Conservation (phyloP, 768 basidiomycete species). For the Ramaria rubella region DNA sequence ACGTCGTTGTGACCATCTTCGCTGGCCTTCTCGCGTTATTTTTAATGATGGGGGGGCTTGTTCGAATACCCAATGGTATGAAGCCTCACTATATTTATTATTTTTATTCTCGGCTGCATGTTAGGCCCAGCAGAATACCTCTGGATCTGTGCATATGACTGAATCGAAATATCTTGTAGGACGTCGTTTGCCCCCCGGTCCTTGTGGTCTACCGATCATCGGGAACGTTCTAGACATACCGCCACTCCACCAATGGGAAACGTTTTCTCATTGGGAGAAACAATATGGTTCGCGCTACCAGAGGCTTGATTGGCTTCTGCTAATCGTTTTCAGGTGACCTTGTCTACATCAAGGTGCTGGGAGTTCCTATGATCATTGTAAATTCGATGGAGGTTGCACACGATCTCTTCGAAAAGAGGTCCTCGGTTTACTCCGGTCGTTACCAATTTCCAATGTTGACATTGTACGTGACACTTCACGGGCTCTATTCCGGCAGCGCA, state of each 20-base stretch:
- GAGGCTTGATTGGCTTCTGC: neutral
- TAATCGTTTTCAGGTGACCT: neutral
- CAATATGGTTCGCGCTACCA: neutral
- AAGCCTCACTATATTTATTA: too few relatives aligned
- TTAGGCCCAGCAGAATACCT: too few relatives aligned
- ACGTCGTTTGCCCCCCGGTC: neutral
- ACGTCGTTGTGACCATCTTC: too few relatives aligned
- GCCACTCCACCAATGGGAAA: neutral
- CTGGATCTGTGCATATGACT: too few relatives aligned
- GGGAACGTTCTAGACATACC: neutral
- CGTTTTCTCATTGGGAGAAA: neutral
- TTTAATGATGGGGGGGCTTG: too few relatives aligned
- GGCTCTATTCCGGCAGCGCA: neutral
- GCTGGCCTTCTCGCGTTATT: too few relatives aligned
- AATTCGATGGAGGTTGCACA: neutral
- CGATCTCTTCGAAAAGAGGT: neutral
- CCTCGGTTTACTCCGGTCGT: conserved; percentile 1
- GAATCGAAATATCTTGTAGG: too few relatives aligned
- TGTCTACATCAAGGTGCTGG: neutral
- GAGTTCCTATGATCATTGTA: neutral
- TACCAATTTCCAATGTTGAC: neutral
- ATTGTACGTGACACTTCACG: neutral
- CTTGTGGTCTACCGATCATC: neutral
- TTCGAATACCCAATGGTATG: too few relatives aligned
- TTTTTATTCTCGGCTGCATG: too few relatives aligned